A percentile compares a stretch with the other conserved stretches of the same genome.
Conservation (phyloP, 345 rosid species). For the Hibiscus syriacus region DNA sequence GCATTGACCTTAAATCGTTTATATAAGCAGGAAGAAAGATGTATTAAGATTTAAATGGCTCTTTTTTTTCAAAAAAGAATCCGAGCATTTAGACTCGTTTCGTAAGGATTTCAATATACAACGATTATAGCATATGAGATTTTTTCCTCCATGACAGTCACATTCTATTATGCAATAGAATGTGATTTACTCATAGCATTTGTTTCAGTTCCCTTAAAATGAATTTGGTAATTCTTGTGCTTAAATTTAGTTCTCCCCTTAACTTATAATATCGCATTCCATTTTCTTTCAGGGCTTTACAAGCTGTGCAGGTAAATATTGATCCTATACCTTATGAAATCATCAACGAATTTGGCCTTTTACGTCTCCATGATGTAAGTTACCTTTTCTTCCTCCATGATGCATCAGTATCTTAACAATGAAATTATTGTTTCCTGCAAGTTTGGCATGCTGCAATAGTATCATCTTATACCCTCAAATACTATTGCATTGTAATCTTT, state of each 20-base stretch:
- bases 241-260: background rate
- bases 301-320: constrained; percentile 38
- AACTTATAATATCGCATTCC: background rate
- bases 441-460: background rate
- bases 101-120: background rate
- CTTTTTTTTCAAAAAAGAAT: background rate
- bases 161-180: background rate
- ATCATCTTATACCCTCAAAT: background rate
- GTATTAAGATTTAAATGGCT: background rate
- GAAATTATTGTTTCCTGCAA: background rate
- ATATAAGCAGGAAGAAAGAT: background rate
- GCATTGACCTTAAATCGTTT: background rate
- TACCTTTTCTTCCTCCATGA: background rate
- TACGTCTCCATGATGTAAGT: constrained; percentile 67
- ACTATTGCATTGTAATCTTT: background rate
- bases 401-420: background rate
- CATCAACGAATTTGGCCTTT: constrained; percentile 57
- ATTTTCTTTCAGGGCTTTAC: constrained; percentile 50
- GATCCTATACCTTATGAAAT: constrained; percentile 81
- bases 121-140: background rate
- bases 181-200: background rate
- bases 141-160: background rate
- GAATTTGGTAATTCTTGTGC: background rate
- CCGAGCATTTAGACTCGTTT: too few species aligned
- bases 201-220: background rate